Evolutionary conservation across 2,329 filamentous ascomycete species (phyloP), one percentile per base, ranked within the genome.

Genomic region (Metarhizium album): DNA sequence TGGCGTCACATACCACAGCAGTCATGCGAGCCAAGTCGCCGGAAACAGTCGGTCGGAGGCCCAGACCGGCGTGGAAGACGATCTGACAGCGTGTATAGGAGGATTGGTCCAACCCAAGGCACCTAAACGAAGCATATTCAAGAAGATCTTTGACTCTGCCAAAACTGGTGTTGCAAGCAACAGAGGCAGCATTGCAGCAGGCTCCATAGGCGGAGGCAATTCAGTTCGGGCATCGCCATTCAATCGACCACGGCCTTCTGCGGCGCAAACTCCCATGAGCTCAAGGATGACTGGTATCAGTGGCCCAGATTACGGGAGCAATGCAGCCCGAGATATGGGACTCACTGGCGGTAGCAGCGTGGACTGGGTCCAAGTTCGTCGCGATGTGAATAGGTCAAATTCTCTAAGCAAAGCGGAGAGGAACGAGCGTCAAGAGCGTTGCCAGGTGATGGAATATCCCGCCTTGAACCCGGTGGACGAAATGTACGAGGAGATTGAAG

Each of bases 341-440:
- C 67, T 86, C 6, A 76, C 71, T 35, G 58, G 70, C n/a, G 77
- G 72, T 37, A 59, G 71, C 20, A 71, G 71, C 11, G 78, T 87
- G 14, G 91, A 97, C 64, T 98, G 93, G 90, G 90, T 98, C n/a
- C 90, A 97, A 65, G 90, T 97, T 22, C 85, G 93, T 35, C 82
- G 93, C 45, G 94, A 98, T 67, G 86, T 98, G 45, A 97, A 98
- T 66, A 81, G 93, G 35, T 95, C 91, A 3, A 97, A 95, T 62
- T 93, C 91, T 0, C 74, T 96, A 37, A 95, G 90, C 67, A 84
- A 83, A 54, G 93, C 91, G 57, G 93, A 98, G 70, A 80, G 84
- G 20, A 76, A 82, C 38, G 93, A 98, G 64, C 77, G 91, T 49
- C 84, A 81, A 42, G 91, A 98, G 60, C 80, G 91, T 49, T 96